Evolutionary conservation across 2,329 filamentous ascomycete genomes (phyloP).

Genomic region (Botrytis hyacinthi): DNA sequence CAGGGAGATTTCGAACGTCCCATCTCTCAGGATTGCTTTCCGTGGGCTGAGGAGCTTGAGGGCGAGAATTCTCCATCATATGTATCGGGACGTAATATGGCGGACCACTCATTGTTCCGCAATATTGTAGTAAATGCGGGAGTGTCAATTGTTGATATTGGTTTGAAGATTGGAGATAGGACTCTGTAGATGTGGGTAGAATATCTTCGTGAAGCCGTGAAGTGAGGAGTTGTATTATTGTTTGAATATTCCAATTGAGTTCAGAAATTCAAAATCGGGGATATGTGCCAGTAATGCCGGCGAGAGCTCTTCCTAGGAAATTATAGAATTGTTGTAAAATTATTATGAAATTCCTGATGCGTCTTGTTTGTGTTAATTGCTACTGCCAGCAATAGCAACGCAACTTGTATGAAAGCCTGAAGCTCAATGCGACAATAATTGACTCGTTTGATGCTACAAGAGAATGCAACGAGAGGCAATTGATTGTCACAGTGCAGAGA

Average conservation of each 20-base stretch:
- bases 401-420: slow-evolving; percentile 1
- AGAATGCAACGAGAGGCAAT: slow-evolving; percentile 10
- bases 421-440: slow-evolving; percentile 4
- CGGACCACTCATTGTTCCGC: background rate
- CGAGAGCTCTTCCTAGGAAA: background rate
- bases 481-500: background rate
- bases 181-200: background rate
- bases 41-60: background rate
- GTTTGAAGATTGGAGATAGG: background rate
- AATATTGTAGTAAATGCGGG: background rate
- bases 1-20: background rate
- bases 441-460: slow-evolving; percentile 5
- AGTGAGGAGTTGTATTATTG: background rate
- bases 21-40: slow-evolving; percentile 1
- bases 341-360: background rate
- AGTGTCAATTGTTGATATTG: background rate
- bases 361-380: background rate
- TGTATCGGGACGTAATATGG: slow-evolving; percentile 1
- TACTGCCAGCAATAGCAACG: slow-evolving; percentile 12
- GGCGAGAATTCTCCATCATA: background rate
- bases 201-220: background rate
- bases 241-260: background rate
- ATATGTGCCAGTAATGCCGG: background rate
- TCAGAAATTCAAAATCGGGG: background rate
- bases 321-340: background rate